phyloP scores from a whole-genome alignment of 2,329 filamentous ascomycete species.

The Cercospora zeina region DNA sequence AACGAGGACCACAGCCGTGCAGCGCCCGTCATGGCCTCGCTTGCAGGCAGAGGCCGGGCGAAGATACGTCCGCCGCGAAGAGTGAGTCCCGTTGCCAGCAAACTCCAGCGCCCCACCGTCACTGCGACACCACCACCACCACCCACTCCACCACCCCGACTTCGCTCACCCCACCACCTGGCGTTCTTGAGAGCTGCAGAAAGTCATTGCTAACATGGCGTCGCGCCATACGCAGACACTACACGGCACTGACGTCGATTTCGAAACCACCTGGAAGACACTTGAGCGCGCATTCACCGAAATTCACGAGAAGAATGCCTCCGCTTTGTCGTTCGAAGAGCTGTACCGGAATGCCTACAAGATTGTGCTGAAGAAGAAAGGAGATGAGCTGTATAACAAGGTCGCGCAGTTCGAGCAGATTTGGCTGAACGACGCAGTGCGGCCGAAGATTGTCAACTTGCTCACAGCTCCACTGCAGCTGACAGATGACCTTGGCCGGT shows the following conservation, averaged over 20 bases:
- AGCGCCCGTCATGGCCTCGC: constrained; percentile 41
- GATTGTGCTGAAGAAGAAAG: constrained; percentile 85
- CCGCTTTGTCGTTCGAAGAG: constrained; percentile 87
- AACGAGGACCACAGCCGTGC: background rate
- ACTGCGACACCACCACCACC: background rate
- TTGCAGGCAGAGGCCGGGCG: constrained; percentile 56
- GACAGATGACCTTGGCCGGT: constrained; percentile 40
- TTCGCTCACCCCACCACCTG: constrained; percentile 35
- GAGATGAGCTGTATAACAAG: constrained; percentile 74
- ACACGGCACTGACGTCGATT: constrained; percentile 67
- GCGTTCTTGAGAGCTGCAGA: background rate
- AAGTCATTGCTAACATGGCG: constrained; percentile 8
- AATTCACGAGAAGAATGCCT: constrained; percentile 91
- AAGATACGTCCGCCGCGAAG: constrained; percentile 68
- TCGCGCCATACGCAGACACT: constrained; percentile 51
- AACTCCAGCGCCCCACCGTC: constrained; percentile 11
- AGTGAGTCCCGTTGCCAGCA: constrained; percentile 52
- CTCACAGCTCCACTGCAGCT: constrained; percentile 68
- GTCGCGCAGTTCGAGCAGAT: constrained; percentile 78
- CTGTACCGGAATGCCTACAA: constrained; percentile 93
- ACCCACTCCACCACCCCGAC: constrained; percentile 45
- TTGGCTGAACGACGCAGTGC: constrained; percentile 76
- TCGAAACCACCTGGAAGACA: constrained; percentile 79
- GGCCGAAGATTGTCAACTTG: constrained; percentile 67
- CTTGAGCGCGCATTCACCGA: constrained; percentile 76